Evolutionary conservation across 768 basidiomycete species (phyloP).

Genomic region (Leccinellum luteum): DNA sequence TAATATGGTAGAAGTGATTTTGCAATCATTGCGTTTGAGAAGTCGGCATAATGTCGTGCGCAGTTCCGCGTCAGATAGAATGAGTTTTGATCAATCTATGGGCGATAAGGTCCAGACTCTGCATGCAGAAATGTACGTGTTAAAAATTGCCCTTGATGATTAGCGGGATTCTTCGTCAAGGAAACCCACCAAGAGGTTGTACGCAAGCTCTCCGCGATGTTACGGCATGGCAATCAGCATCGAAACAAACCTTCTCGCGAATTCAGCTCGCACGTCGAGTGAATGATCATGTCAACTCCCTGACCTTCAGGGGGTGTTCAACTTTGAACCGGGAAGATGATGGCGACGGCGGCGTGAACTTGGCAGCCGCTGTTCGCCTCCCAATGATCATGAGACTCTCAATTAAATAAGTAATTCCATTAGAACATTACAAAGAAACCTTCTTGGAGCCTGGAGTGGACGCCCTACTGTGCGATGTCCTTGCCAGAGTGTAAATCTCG

Average conservation of each 20-base stretch:
- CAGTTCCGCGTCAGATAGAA: too few species aligned
- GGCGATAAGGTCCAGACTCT: neutral
- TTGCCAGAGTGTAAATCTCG: neutral
- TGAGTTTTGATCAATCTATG: neutral
- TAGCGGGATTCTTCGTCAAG: neutral
- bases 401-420: too few species aligned
- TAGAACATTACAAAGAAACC: neutral
- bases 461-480: neutral
- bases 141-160: neutral
- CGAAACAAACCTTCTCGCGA: neutral
- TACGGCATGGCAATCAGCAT: conserved; percentile 2
- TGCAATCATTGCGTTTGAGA: too few species aligned
- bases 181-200: neutral
- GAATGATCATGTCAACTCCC: neutral
- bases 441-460: neutral
- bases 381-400: neutral
- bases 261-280: neutral
- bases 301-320: neutral
- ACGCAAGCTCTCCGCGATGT: neutral
- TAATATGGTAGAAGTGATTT: too few species aligned
- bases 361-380: neutral
- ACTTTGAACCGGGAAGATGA: conserved; percentile 9
- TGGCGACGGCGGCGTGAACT: neutral
- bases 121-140: neutral
- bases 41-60: too few species aligned